Evolutionary conservation across 23 red algal genomes (phyloP).

Genomic region (Gracilariopsis chorda): DNA sequence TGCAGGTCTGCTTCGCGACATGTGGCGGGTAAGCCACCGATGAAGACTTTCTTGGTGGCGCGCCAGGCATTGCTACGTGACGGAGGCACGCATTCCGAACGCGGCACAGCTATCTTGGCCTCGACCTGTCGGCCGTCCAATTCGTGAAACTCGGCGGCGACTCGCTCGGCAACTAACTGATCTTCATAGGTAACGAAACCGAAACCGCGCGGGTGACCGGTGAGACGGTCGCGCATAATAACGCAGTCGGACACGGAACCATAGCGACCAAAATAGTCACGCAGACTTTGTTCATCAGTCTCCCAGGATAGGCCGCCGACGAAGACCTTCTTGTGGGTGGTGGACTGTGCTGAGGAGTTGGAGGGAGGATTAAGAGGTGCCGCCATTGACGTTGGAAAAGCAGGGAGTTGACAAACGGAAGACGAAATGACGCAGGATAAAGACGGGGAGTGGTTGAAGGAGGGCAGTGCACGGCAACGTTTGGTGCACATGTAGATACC

Average conservation of each 20-base stretch:
- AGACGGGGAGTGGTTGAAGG: too few species aligned
- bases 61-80: slow-evolving; percentile 36
- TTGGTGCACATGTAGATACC: too few species aligned
- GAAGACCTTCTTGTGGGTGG: slow-evolving; percentile 79
- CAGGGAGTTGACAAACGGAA: too few species aligned
- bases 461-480: too few species aligned
- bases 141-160: slow-evolving; percentile 84
- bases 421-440: too few species aligned
- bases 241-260: slow-evolving; percentile 81
- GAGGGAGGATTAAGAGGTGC: too few species aligned
- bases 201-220: slow-evolving; percentile 96
- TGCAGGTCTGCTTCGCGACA: slow-evolving; percentile 80
- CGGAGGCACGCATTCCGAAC: slow-evolving; percentile 59
- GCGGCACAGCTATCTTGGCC: slow-evolving; percentile 91
- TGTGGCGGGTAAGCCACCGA: slow-evolving; percentile 84
- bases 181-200: slow-evolving; percentile 94
- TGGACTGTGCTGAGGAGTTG: background rate
- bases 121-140: slow-evolving; percentile 94
- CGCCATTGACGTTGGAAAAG: too few species aligned
- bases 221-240: slow-evolving; percentile 90
- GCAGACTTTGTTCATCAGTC: slow-evolving; percentile 81
- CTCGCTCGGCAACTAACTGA: slow-evolving; percentile 67
- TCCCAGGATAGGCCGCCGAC: slow-evolving; percentile 98
- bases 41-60: slow-evolving; percentile 86
- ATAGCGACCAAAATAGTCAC: slow-evolving; percentile 78